Evolutionary conservation across 805 yeast species (phyloP).

Genomic region (Candida wancherniae): DNA sequence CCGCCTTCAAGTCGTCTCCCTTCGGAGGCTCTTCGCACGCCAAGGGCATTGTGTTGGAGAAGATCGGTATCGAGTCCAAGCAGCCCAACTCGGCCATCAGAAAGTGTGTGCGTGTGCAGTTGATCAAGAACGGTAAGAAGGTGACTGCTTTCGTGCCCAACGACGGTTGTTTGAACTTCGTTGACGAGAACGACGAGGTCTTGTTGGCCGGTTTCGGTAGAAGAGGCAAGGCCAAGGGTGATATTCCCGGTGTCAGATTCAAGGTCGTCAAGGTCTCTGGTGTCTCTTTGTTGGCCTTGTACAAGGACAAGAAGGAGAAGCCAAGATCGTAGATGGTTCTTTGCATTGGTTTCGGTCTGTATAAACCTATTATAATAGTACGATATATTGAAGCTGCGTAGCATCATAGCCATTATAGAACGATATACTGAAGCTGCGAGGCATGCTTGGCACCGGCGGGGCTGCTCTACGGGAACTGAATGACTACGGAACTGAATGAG

Average conservation of each 20-base stretch:
- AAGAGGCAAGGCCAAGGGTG: slow-evolving; percentile 99
- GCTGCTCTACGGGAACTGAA: too few relatives aligned
- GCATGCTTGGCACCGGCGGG: too few relatives aligned
- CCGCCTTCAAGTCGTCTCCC: slow-evolving; percentile 99
- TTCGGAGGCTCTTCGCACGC: slow-evolving; percentile 99
- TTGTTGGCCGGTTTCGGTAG: slow-evolving; percentile 99
- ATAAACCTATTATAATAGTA: slow-evolving; percentile 17
- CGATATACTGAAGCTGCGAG: too few relatives aligned
- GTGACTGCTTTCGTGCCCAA: slow-evolving; percentile 99
- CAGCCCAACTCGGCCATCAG: slow-evolving; percentile 99
- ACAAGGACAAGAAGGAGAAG: slow-evolving; percentile 99
- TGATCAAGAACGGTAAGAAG: slow-evolving; percentile 99
- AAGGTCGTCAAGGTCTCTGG: slow-evolving; percentile 99
- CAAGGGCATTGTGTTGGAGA: slow-evolving; percentile 99
- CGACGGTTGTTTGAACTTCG: slow-evolving; percentile 99
- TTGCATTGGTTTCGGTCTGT: slow-evolving; percentile 10
- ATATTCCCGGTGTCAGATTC: slow-evolving; percentile 99
- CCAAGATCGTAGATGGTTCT: slow-evolving; percentile 82
- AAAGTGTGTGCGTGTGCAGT: slow-evolving; percentile 99
- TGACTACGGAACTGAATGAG: too few relatives aligned
- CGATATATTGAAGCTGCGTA: slow-evolving; percentile 10
- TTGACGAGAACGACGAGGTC: slow-evolving; percentile 99
- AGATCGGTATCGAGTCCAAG: slow-evolving; percentile 99
- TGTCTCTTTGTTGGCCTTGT: slow-evolving; percentile 98
- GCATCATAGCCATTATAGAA: neutral